phyloP scores from a whole-genome alignment of 2,329 filamentous ascomycete genomes.

The Chaetomiaceae sp. region DNA sequence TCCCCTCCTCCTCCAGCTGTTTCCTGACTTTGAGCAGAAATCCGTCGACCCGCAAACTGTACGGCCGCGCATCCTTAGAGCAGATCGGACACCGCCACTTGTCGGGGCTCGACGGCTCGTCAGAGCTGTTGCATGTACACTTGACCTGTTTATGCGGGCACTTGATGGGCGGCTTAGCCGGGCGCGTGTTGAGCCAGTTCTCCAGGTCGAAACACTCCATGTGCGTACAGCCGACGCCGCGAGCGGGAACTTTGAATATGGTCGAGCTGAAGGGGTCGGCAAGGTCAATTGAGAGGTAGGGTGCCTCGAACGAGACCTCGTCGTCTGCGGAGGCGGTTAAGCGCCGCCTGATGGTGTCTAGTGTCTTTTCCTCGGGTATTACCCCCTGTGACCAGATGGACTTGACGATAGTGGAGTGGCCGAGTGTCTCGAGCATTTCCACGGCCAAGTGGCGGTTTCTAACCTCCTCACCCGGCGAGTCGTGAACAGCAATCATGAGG shows the following conservation, averaged over 20 bases:
- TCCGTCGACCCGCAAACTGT: slow-evolving; percentile 64
- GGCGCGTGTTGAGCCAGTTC: slow-evolving; percentile 69
- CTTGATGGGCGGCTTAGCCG: slow-evolving; percentile 37
- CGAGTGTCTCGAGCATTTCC: slow-evolving; percentile 60
- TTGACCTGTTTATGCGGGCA: slow-evolving; percentile 33
- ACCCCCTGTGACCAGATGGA: slow-evolving; percentile 36
- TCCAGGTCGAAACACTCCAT: slow-evolving; percentile 86
- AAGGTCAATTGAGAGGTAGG: slow-evolving; percentile 58
- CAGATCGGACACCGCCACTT: slow-evolving; percentile 89
- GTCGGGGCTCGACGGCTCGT: slow-evolving; percentile 57
- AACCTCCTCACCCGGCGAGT: slow-evolving; percentile 16
- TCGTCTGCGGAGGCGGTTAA: slow-evolving; percentile 43
- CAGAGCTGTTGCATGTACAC: slow-evolving; percentile 35
- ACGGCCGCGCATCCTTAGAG: slow-evolving; percentile 68
- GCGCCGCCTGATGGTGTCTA: slow-evolving; percentile 52
- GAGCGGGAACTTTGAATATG: slow-evolving; percentile 67
- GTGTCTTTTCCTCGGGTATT: slow-evolving; percentile 45
- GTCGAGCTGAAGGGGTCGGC: slow-evolving; percentile 62
- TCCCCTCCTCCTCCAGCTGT: slow-evolving; percentile 46
- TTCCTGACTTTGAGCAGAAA: slow-evolving; percentile 64
- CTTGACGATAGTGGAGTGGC: slow-evolving; percentile 41
- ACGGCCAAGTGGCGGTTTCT: slow-evolving; percentile 61
- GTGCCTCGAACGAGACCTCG: slow-evolving; percentile 59
- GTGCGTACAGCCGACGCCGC: slow-evolving; percentile 67
- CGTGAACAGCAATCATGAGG: slow-evolving; percentile 49